These are phyloP conservation scores for Paraphysoderma sedebokerense DNA, from an alignment of 371 early-diverging fungal genomes.

Conservation along the genomic window DNA sequence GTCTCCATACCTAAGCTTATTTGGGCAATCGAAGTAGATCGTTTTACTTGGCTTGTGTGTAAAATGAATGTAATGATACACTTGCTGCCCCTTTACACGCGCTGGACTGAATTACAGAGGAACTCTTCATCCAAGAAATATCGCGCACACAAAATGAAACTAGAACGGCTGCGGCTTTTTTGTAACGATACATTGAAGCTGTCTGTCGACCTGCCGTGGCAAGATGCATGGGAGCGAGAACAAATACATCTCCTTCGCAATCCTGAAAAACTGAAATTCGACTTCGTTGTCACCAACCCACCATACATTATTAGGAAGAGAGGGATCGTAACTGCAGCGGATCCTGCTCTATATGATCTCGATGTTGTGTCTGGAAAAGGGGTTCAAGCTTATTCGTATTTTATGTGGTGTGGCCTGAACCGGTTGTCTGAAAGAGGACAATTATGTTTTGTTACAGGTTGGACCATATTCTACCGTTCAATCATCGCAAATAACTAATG, in stretches of 20 bases:
- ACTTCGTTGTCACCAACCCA: slow-evolving; percentile 45
- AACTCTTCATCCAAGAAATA: slow-evolving; percentile 7
- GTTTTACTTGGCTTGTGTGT: slow-evolving; percentile 27
- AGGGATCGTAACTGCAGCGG: slow-evolving; percentile 34
- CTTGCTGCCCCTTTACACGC: slow-evolving; percentile 18
- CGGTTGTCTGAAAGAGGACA: slow-evolving; percentile 16
- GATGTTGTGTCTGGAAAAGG: slow-evolving; percentile 23
- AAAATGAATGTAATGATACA: slow-evolving; percentile 21
- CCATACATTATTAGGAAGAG: slow-evolving; percentile 48
- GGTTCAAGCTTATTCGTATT: slow-evolving; percentile 23
- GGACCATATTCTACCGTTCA: not conserved
- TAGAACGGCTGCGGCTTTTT: slow-evolving; percentile 26
- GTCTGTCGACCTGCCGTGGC: slow-evolving; percentile 9
- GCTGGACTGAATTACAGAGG: too few relatives aligned
- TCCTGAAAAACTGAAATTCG: slow-evolving; percentile 21
- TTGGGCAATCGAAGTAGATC: slow-evolving; percentile 44
- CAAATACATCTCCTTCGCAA: slow-evolving; percentile 23
- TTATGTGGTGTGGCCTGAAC: slow-evolving; percentile 24
- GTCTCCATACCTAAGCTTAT: slow-evolving; percentile 16
- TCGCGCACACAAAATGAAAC: slow-evolving; percentile 2
- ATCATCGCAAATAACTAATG: not conserved
- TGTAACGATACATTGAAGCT: slow-evolving; percentile 36
- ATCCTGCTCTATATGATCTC: slow-evolving; percentile 31
- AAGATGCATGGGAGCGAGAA: slow-evolving; percentile 17
- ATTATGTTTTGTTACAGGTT: slow-evolving; percentile 16